Base-by-base conservation (phyloP, 1,284 basidiomycete species). In the Fomitopsis schrenkii region DNA sequence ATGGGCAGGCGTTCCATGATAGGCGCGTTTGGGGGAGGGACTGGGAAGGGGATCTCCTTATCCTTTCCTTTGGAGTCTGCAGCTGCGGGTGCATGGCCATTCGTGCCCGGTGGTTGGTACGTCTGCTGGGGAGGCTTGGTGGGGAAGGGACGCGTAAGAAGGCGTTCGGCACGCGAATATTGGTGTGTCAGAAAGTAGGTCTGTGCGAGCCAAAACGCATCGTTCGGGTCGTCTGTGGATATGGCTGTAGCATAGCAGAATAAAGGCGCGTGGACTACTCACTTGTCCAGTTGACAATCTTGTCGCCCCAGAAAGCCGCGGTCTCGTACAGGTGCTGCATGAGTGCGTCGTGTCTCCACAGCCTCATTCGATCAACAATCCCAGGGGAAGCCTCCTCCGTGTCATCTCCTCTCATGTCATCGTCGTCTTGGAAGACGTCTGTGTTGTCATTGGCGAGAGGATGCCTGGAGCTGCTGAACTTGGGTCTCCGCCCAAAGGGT, bases 161-260 rank as follows among this genome's bases (percentile, higher is more conserved):
- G 82, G 55, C 92, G 86, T 74, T 98, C 95, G 1, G 97, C 96
- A 44, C 95, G 91, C 7, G 93, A 90, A 74, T 97, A 99, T 66
- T 98, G 94, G 67, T 96, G 91, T 5, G 92, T 95, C 76, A 95
- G 88, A 74, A 98, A 99, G 77, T 95, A 95, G 0, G 93, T 94
- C 74, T 99, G 97, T 0, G 97, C 97, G 17, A 99, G 86, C 95
- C 97, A 98, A 75, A 98, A 99, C 9, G 95, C 97, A 75, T 99
- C 97, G 74, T 97, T 96, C 36, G 93, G 88, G 68, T 97, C 93
- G 65, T 88, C 95, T 95, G 66, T 14, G 44, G n/a, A n/a, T 30
- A 17, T 41, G 4, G 9, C 35, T n/a, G 42, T 14, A 30, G 12
- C n/a, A 33, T 1, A 3, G 12, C 6, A 53, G 19, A 14, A 38